Base-by-base conservation (phyloP, 768 basidiomycete genomes). In the Pleurotus djamor region DNA sequence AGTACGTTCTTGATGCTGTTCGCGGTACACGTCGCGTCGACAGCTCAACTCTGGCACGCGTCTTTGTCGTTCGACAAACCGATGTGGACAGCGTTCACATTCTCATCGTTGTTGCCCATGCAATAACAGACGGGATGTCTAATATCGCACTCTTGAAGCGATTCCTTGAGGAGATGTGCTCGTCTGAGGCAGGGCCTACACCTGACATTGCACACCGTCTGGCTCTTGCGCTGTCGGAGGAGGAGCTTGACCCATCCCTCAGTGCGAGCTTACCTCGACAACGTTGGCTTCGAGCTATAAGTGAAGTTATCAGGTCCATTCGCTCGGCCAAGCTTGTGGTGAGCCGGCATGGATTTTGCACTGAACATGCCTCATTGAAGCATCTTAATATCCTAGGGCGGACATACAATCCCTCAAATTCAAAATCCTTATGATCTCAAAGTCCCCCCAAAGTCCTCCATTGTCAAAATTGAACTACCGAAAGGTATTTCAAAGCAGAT, bases 111-210 rank as follows among this genome's bases (percentile, higher is more conserved):
- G 67, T 76, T 13, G 75, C 83, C 0, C 85, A 87, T 65, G 69
- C 71, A 50, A 78, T 86, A 45, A 75, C 79, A 0, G 85, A 87
- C 64, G 82, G 79, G 14, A 75, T 75, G 47, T 71, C 78, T 9
- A 79, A 76, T 59, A 59, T 63, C 6, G 76, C 75, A 1, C 61
- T 85, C 10, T 48, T 77, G 54, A 77, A 77, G 55, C 73, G 73
- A 16, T 79, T 86, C 56, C 63, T 85, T 49, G 74, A 83, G 34
- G 68, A 73, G 2, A 69, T 86, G 28, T 64, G 56, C 65, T 28
- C 66, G 60, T 7, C 60, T 66, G 4, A 59, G 59, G 35, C 16
- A 28, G 56, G 55, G 35, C 10, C 48, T 4, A 41, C 63, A 35
- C 32, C 71, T 62, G n/a, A 61, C 34, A 32, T 83, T 56, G 66